Percentiles rank a stretch among this genome's conserved stretches.
Conservation (phyloP, 192 early-diverging fungal genomes). For the Gamsiella multidivaricata region DNA sequence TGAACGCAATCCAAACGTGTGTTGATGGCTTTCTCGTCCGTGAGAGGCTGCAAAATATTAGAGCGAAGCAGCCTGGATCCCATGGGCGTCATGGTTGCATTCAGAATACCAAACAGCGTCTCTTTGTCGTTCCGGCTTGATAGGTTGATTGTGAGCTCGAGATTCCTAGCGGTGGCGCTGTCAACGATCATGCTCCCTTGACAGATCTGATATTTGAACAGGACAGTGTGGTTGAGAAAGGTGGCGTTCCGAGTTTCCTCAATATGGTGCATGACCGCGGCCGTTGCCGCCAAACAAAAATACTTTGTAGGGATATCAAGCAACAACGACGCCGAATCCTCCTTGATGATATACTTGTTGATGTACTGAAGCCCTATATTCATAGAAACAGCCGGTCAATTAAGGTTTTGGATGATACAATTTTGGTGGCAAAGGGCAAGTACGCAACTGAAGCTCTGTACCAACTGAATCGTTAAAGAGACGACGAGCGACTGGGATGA, state of each 20-base stretch:
- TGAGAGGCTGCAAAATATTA: constrained; percentile 82
- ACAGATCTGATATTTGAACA: constrained; percentile 67
- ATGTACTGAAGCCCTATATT: constrained; percentile 48
- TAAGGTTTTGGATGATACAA: background rate
- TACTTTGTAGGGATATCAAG: constrained; percentile 63
- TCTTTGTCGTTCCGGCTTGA: constrained; percentile 58
- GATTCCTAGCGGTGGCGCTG: constrained; percentile 65
- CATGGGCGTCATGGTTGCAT: constrained; percentile 74
- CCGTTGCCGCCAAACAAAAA: constrained; percentile 68
- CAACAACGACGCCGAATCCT: constrained; percentile 54
- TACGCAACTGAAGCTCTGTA: background rate
- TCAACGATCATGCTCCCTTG: constrained; percentile 66
- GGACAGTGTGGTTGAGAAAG: constrained; percentile 62
- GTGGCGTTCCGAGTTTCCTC: constrained; percentile 61
- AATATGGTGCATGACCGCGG: constrained; percentile 65
- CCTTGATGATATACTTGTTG: constrained; percentile 61
- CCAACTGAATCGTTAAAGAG: constrained; percentile 67
- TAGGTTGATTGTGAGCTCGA: constrained; percentile 70
- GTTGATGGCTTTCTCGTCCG: constrained; percentile 60
- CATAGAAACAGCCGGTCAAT: background rate
- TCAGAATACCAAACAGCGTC: constrained; percentile 69
- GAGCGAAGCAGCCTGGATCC: constrained; percentile 77
- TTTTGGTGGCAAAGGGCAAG: constrained; percentile 19
- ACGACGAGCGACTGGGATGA: constrained; percentile 64
- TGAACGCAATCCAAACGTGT: constrained; percentile 72